Evolutionary conservation across 495 filamentous ascomycete genomes (phyloP), one percentile per base, ranked within the genome.

Genomic region (Penicillium parvum): DNA sequence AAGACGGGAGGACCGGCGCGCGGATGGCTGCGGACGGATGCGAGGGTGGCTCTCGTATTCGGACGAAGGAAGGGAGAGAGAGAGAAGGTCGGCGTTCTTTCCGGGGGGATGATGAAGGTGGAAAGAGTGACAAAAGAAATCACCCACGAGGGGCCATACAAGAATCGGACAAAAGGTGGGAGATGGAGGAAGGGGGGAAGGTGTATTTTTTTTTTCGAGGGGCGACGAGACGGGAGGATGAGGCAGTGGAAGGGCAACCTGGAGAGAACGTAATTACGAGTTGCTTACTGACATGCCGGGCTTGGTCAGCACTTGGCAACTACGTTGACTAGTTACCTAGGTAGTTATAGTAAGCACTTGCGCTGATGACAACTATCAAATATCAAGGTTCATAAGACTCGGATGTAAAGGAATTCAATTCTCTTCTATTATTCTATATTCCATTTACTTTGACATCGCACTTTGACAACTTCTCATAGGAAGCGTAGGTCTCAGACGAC

Each of bases 101-200:
- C n/a, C n/a, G n/a, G n/a, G n/a, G n/a, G n/a, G 32, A 6, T 27
- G 29, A 36, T 10, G 43, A 38, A 22, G 15, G 16, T 39, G 12
- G 18, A 21, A 21, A 29, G 34, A 11, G 19, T 22, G 43, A 39
- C 35, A 37, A 30, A 19, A n/a, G 30, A 32, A 21, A 52, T 42
- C n/a, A 59, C 51, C 48, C 48, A 52, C 58, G 36, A 50, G 53
- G 55, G 49, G 47, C 49, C 55, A 61, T 54, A 26, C 32, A 37
- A 52, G n/a, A n/a, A 38, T 40, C 45, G 23, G 20, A 55, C 36
- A 48, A 33, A 37, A 46, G 39, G 38, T 49, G 17, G 33, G 33
- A 45, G 35, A 46, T 30, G 40, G 18, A 43, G 28, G 25, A 40
- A 21, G 21, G n/a, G 37, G 23, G 18, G 32, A 26, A 44, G 19